Percentiles rank a stretch among this genome's conserved stretches.
Evolutionary conservation across 495 filamentous ascomycete genomes (phyloP).

Genomic region (Lichina pygmaea): DNA sequence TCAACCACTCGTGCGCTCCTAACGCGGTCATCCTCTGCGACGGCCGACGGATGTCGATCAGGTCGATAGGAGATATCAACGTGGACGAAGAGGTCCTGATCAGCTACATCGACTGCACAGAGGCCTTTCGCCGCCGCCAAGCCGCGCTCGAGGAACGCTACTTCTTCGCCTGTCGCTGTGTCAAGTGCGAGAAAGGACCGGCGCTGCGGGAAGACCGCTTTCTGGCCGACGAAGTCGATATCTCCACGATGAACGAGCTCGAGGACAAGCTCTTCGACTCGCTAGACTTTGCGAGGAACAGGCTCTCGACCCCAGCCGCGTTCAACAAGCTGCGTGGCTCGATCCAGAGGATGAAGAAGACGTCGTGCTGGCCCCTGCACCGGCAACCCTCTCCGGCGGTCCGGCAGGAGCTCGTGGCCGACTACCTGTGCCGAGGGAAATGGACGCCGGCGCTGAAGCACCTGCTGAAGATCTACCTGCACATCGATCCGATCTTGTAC

Average conservation of each 20-base stretch:
- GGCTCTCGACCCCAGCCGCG: not conserved
- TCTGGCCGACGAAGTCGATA: not conserved
- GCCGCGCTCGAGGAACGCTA: slow-evolving; percentile 26
- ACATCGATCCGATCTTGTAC: slow-evolving; percentile 10
- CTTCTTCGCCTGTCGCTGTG: slow-evolving; percentile 39
- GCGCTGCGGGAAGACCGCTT: slow-evolving; percentile 5
- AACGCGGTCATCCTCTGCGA: slow-evolving; percentile 41
- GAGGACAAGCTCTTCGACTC: not conserved
- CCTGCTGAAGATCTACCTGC: slow-evolving; percentile 6
- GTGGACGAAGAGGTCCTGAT: slow-evolving; percentile 36
- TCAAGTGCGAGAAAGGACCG: slow-evolving; percentile 19
- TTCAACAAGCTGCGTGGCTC: not conserved
- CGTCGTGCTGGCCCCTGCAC: not conserved
- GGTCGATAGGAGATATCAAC: slow-evolving; percentile 19
- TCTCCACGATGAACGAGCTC: not conserved
- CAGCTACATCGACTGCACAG: slow-evolving; percentile 37
- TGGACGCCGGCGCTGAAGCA: slow-evolving; percentile 1
- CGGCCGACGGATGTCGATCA: slow-evolving; percentile 17
- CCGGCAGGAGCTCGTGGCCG: not conserved
- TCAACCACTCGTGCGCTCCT: slow-evolving; percentile 48
- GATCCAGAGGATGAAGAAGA: not conserved
- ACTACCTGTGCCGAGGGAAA: not conserved
- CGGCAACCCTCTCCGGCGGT: slow-evolving; percentile 1
- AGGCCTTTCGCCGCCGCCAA: slow-evolving; percentile 19
- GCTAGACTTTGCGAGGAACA: slow-evolving; percentile 1